Percentiles rank a stretch among this genome's conserved stretches.
These are phyloP conservation scores for Pleurotus salmoneostramineus DNA, from an alignment of 768 basidiomycete species.

Conservation along the genomic window DNA sequence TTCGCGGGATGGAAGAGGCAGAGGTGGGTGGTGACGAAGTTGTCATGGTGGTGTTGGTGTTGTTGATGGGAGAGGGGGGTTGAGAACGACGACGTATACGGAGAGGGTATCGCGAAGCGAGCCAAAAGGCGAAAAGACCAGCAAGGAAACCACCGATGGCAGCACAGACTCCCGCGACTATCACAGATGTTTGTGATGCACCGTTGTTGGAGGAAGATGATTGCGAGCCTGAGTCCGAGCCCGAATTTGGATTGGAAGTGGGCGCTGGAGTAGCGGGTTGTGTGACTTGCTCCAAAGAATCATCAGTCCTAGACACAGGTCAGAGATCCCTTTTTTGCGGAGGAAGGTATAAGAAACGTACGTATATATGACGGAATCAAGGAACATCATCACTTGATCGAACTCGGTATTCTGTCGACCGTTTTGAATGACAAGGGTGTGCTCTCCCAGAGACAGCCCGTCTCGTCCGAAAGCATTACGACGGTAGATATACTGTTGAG, in stretches of 20 bases:
- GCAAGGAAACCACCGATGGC: background rate
- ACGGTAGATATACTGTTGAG: background rate
- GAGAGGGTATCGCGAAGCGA: background rate
- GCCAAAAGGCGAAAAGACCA: background rate
- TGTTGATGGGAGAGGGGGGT: background rate
- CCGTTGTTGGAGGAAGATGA: background rate
- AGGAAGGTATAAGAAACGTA: background rate
- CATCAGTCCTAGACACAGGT: background rate
- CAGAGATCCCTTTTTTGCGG: background rate
- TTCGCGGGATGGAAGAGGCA: too few relatives aligned
- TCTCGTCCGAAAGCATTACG: background rate
- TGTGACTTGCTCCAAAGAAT: background rate
- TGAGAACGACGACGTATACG: background rate
- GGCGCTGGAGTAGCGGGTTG: background rate
- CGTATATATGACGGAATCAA: slow-evolving; percentile 6
- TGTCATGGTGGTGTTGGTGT: background rate
- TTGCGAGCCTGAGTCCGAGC: background rate
- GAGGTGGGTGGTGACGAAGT: too few relatives aligned
- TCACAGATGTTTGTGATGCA: background rate
- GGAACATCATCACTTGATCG: slow-evolving; percentile 7
- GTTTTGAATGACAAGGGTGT: background rate
- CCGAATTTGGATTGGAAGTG: background rate
- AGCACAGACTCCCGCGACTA: background rate
- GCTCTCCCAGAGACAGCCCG: background rate
- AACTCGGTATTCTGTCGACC: background rate